Percentiles rank a stretch among this genome's conserved stretches.
phyloP scores from a whole-genome alignment of 768 basidiomycete species.

The Mycena filopes region DNA sequence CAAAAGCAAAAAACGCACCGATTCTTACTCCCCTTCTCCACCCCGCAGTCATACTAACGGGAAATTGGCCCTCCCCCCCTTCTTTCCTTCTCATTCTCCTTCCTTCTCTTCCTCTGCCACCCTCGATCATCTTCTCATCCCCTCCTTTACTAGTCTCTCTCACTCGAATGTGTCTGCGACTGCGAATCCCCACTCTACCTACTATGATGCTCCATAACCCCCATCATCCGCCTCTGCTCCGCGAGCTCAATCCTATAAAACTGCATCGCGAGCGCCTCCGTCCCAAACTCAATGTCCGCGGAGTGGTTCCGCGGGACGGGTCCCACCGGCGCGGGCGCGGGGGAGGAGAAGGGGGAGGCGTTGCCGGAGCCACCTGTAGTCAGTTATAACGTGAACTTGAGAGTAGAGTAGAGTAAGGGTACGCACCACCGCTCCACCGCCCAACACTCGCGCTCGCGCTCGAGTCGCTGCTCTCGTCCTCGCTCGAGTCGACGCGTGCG shows the following conservation, averaged over 20 bases:
- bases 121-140: not conserved
- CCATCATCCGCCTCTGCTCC: conserved; percentile 89
- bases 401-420: not conserved
- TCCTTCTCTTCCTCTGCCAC: not conserved
- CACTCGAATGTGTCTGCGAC: not conserved
- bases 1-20: conserved; percentile 56
- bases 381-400: too few relatives aligned
- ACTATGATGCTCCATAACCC: conserved; percentile 92
- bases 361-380: too few relatives aligned
- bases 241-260: conserved; percentile 93
- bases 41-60: conserved; percentile 96
- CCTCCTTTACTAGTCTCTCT: not conserved
- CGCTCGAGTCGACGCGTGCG: conserved; percentile 43
- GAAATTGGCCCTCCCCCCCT: conserved; percentile 57
- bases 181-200: conserved; percentile 57
- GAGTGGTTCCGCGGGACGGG: too few relatives aligned
- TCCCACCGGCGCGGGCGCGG: conserved; percentile 37
- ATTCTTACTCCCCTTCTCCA: conserved; percentile 95
- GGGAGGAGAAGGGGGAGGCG: conserved; percentile 39
- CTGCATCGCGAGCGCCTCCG: conserved; percentile 88
- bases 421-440: not conserved
- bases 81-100: not conserved
- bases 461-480: conserved; percentile 44
- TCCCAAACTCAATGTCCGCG: conserved; percentile 69
- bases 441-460: conserved; percentile 1